phyloP scores from a whole-genome alignment of 345 rosid species.

The Pelargonium nanum region DNA sequence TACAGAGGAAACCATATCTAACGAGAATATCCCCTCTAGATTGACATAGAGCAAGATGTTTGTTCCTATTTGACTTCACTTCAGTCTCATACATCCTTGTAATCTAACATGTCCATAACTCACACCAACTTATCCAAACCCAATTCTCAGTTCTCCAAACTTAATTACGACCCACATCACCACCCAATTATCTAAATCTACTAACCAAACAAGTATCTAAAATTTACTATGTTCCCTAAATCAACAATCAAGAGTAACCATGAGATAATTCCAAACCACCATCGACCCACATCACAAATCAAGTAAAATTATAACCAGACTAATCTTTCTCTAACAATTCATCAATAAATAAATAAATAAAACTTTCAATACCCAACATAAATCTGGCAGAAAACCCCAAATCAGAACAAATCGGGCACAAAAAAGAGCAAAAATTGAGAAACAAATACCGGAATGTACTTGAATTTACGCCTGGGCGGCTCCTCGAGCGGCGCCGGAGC shows the following conservation, averaged over 20 bases:
- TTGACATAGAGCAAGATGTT: no score
- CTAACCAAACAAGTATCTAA: not conserved
- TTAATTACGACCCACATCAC: not conserved
- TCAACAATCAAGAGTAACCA: not conserved
- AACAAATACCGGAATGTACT: constrained; percentile 68
- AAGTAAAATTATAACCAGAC: not conserved
- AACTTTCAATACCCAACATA: not conserved
- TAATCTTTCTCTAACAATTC: no score
- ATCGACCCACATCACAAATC: not conserved
- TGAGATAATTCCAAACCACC: not conserved
- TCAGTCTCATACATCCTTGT: not conserved
- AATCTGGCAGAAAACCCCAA: not conserved
- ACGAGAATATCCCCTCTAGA: no score
- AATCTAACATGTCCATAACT: not conserved
- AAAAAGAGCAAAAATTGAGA: not conserved
- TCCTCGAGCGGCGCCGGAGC: constrained; percentile 27
- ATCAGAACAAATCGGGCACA: not conserved
- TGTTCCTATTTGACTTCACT: no score
- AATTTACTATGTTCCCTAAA: not conserved
- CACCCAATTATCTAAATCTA: not conserved
- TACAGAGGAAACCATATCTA: no score
- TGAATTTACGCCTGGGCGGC: constrained; percentile 75
- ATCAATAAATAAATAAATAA: not conserved
- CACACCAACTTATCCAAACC: not conserved
- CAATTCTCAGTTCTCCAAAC: not conserved